Evolutionary conservation across 495 filamentous ascomycete genomes (phyloP).

Genomic region (Peziza echinospora): DNA sequence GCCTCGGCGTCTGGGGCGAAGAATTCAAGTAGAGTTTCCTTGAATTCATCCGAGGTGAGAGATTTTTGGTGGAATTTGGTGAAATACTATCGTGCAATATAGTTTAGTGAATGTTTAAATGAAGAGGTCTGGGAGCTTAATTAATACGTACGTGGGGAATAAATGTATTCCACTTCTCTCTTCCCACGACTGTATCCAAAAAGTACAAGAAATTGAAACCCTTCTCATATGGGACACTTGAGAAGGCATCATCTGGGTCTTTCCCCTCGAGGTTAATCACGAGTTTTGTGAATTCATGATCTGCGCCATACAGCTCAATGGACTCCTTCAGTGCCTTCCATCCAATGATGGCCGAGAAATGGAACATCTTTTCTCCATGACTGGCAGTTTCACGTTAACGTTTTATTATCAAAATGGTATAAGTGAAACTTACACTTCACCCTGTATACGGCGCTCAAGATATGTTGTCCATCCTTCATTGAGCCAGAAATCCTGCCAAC

Average conservation of each 20-base stretch:
- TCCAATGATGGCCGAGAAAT: slow-evolving; percentile 83
- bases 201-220: slow-evolving; percentile 64
- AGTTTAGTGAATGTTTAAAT: slow-evolving; percentile 1
- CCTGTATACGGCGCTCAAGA: slow-evolving; percentile 58
- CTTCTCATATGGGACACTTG: slow-evolving; percentile 59
- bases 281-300: slow-evolving; percentile 84
- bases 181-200: slow-evolving; percentile 67
- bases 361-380: slow-evolving; percentile 63
- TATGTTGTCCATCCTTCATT: slow-evolving; percentile 88
- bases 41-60: slow-evolving; percentile 83
- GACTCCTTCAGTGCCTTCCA: slow-evolving; percentile 51
- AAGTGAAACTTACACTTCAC: slow-evolving; percentile 24
- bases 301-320: slow-evolving; percentile 49
- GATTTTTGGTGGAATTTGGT: slow-evolving; percentile 57
- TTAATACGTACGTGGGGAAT: slow-evolving; percentile 51
- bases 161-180: slow-evolving; percentile 71
- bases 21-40: slow-evolving; percentile 63
- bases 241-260: slow-evolving; percentile 90
- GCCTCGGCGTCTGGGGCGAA: slow-evolving; percentile 46
- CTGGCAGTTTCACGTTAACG: slow-evolving; percentile 6
- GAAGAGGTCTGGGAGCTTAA: neutral
- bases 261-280: slow-evolving; percentile 67
- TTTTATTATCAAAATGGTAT: neutral
- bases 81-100: slow-evolving; percentile 76
- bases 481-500: slow-evolving; percentile 95